These are phyloP conservation scores for Paraconiothyrium brasiliense DNA, from an alignment of 2,329 filamentous ascomycete genomes.

Conservation along the genomic window DNA sequence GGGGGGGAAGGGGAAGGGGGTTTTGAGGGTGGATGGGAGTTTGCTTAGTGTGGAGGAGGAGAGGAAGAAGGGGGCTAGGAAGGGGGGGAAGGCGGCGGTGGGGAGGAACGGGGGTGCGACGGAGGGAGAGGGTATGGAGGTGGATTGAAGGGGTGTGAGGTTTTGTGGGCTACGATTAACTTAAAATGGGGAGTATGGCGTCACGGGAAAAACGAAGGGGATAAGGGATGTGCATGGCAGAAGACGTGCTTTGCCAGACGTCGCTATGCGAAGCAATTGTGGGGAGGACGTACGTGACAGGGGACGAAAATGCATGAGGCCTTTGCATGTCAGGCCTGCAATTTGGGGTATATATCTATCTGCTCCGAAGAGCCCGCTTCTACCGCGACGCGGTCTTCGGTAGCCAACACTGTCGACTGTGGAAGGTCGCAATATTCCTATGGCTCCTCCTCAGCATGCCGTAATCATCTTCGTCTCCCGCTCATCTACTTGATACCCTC, in stretches of 20 bases:
- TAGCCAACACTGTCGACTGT: not conserved
- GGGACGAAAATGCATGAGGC: not conserved
- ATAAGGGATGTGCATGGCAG: too few relatives aligned
- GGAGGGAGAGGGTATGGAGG: constrained; percentile 16
- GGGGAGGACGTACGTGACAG: not conserved
- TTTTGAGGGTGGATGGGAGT: constrained; percentile 88
- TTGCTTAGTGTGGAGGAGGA: constrained; percentile 73
- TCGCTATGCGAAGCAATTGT: not conserved
- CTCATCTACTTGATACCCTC: not conserved
- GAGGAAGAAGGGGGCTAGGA: constrained; percentile 57
- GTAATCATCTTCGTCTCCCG: not conserved
- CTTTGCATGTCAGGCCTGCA: not conserved
- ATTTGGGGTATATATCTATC: constrained; percentile 12
- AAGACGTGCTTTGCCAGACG: too few relatives aligned
- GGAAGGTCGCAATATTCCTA: too few relatives aligned
- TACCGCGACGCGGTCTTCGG: not conserved
- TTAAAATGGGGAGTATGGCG: not conserved
- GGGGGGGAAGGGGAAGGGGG: constrained; percentile 72
- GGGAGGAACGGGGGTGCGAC: constrained; percentile 25
- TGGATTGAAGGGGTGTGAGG: constrained; percentile 14
- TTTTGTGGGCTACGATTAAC: not conserved
- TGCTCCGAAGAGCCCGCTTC: not conserved
- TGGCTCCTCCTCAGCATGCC: not conserved
- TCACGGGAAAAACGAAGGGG: not conserved
- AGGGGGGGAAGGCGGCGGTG: constrained; percentile 28